phyloP scores from a whole-genome alignment of 768 basidiomycete species.

The Kwoniella dejecticola region DNA sequence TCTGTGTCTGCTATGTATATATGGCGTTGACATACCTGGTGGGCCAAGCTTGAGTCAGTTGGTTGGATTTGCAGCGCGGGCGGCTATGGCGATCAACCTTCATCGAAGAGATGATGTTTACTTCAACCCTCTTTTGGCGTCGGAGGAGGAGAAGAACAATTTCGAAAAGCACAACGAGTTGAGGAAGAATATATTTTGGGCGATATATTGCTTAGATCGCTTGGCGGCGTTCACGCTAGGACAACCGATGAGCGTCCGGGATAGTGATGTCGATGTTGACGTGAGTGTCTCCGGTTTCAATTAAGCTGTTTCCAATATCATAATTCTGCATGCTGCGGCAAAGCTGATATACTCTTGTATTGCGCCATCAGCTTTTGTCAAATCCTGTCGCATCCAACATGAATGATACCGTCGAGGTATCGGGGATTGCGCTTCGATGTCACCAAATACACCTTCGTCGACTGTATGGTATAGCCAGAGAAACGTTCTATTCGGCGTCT shows the following conservation, averaged over 20 bases:
- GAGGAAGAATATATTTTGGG: slow-evolving; percentile 26
- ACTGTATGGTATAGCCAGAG: too few species aligned
- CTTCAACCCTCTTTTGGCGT: neutral
- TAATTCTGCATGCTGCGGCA: too few species aligned
- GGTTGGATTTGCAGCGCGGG: slow-evolving; percentile 10
- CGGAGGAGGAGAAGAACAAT: neutral
- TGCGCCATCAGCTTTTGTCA: too few species aligned
- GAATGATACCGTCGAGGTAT: too few species aligned
- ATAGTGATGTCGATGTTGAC: slow-evolving; percentile 24
- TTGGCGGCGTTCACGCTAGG: slow-evolving; percentile 12
- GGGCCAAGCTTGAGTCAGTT: slow-evolving; percentile 16
- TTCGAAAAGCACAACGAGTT: slow-evolving; percentile 10
- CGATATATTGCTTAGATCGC: slow-evolving; percentile 22
- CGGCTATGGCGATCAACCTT: slow-evolving; percentile 20
- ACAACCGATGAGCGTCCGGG: slow-evolving; percentile 10
- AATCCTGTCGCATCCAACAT: too few species aligned
- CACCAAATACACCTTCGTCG: too few species aligned
- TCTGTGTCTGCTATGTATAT: slow-evolving; percentile 6
- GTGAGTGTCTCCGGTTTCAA: slow-evolving; percentile 9
- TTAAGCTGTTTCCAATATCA: neutral
- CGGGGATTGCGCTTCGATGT: too few species aligned
- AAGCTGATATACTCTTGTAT: too few species aligned
- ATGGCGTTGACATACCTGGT: slow-evolving; percentile 11
- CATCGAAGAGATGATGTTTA: slow-evolving; percentile 26
- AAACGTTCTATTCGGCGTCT: too few species aligned